These are phyloP conservation scores for Nepenthes alata DNA, from an alignment of 179 eudicot species.

Conservation along the genomic window DNA sequence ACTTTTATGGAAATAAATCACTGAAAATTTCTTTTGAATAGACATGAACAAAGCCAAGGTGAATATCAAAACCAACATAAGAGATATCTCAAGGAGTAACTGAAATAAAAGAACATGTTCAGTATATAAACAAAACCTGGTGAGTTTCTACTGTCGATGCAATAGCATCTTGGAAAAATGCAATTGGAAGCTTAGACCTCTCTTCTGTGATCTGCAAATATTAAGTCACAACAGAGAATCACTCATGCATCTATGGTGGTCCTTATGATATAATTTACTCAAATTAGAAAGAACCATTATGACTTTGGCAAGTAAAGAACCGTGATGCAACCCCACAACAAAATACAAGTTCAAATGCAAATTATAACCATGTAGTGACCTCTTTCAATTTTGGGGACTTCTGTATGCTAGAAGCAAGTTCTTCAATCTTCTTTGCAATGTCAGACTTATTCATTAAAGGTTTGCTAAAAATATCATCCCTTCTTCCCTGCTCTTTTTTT, in stretches of 20 bases:
- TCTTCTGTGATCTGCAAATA: slow-evolving; percentile 39
- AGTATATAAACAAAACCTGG: slow-evolving; percentile 39
- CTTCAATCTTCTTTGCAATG: slow-evolving; percentile 36
- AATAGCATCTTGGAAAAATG: slow-evolving; percentile 55
- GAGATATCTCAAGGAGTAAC: not conserved
- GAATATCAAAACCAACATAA: not conserved
- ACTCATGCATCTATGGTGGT: not conserved
- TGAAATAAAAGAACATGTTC: not conserved
- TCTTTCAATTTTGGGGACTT: slow-evolving; percentile 29
- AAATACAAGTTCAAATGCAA: not conserved
- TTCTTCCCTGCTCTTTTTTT: slow-evolving; percentile 11
- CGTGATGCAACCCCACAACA: not conserved
- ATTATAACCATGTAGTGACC: slow-evolving; percentile 22
- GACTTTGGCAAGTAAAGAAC: not conserved
- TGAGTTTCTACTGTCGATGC: slow-evolving; percentile 49
- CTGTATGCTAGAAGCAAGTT: slow-evolving; percentile 28
- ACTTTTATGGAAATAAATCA: no score
- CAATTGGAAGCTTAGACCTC: slow-evolving; percentile 84
- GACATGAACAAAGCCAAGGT: not conserved
- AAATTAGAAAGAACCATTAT: not conserved
- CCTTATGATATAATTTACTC: not conserved
- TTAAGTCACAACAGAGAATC: slow-evolving; percentile 2
- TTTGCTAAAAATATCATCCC: slow-evolving; percentile 38
- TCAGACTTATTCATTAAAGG: slow-evolving; percentile 36
- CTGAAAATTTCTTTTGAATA: not conserved